Evolutionary conservation across 768 basidiomycete genomes (phyloP), one percentile per base, ranked within the genome.

Genomic region (Lentinula lateritia): DNA sequence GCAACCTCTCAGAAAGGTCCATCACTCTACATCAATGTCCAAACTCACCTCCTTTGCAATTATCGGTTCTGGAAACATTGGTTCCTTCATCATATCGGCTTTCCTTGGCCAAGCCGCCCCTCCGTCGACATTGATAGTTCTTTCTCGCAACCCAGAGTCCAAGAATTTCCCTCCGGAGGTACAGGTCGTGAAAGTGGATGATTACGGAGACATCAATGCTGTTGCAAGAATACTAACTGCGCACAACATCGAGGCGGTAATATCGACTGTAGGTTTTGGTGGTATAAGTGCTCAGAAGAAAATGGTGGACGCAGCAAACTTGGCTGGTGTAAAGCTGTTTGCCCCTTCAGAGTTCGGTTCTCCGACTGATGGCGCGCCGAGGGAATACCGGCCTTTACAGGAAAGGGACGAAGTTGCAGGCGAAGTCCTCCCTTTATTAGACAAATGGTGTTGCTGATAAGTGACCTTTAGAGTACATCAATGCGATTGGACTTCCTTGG

Each of bases 271-370:
- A 38, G 68, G 68, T 5, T 69, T 63, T 5, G 63, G 53, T 12
- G 73, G 65, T 0, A 64, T 71, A 13, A 45, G 58, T 2, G 64
- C 63, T 6, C 74, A 75, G 55, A 61, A 54, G 23, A 45, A 66
- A 1, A 59, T 77, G 39, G 75, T 70, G 13, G 70, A 73, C 6
- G 76, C 76, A 13, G 73, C 77, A 28, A 74, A 74, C 60, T 66
- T 65, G 41, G 76, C 75, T 0, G 71, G 67, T 0, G 74, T 78
- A 18, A 73, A 74, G 63, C 43, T 78, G 52, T 76, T 78, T 52
- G 74, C 74, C n/a, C 74, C 76, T 12, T 72, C 70, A 18, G 76
- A 77, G 59, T 78, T 66, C 35, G 74, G 76, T 20, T 67, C 74
- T 64, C 69, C 74, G 13, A 76, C 70, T 0, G 69, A 71, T 23